These are phyloP conservation scores for Xylaria sp. DNA, from an alignment of 495 filamentous ascomycete genomes.

Conservation along the genomic window DNA sequence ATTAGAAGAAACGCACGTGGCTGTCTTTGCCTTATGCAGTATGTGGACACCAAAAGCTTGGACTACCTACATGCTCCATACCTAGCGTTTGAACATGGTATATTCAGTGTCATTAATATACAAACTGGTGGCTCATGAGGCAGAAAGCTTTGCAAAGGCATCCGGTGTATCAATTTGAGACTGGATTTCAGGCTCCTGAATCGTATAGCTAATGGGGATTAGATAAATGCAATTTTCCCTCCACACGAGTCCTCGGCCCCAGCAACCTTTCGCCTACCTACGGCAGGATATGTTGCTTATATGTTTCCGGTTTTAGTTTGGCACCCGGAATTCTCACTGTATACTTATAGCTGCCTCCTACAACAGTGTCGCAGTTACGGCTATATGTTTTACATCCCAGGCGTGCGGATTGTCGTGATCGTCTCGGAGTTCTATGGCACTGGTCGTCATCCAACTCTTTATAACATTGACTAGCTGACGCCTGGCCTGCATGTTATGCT, in stretches of 20 bases:
- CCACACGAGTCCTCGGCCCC: background rate
- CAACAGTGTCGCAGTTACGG: background rate
- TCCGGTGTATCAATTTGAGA: background rate
- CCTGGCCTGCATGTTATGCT: too few relatives aligned
- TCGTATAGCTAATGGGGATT: background rate
- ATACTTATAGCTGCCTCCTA: background rate
- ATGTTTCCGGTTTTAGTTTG: background rate
- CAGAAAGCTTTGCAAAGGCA: background rate
- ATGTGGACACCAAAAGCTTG: conserved; percentile 20
- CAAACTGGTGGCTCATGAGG: background rate
- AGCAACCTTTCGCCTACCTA: background rate
- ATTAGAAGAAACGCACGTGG: conserved; percentile 10
- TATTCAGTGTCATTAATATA: background rate
- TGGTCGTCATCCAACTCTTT: too few relatives aligned
- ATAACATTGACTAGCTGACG: too few relatives aligned
- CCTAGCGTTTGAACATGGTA: background rate
- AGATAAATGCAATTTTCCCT: background rate
- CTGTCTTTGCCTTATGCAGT: conserved; percentile 11
- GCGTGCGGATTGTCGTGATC: too few relatives aligned
- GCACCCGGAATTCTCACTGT: background rate
- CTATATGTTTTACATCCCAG: too few relatives aligned
- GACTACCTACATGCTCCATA: conserved; percentile 15
- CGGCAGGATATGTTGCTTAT: background rate
- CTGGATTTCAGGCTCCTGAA: background rate
- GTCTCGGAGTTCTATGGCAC: too few relatives aligned